A percentile compares a stretch with the other conserved stretches of the same genome.
phyloP scores from a whole-genome alignment of 2,329 filamentous ascomycete genomes.

The Ascochyta lentis region DNA sequence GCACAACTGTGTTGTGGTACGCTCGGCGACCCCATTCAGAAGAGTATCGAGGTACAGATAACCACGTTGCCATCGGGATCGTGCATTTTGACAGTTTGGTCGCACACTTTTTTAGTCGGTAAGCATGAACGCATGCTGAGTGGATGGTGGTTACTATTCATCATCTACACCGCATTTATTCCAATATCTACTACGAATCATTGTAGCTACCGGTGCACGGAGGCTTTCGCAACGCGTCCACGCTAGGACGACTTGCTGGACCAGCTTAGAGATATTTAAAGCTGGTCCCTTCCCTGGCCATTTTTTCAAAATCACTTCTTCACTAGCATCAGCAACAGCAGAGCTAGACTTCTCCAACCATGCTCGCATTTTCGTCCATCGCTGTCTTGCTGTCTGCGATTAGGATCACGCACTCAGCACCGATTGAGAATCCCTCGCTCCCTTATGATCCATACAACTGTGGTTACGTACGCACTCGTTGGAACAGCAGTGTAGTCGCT shows the following conservation, averaged over 20 bases:
- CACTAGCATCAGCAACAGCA: background rate
- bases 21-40: conserved; percentile 3
- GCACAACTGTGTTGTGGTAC: conserved; percentile 10
- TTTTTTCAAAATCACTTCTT: background rate
- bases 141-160: conserved; percentile 6
- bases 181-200: background rate
- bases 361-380: background rate
- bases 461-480: conserved; percentile 15
- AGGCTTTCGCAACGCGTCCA: background rate
- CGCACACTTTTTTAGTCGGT: background rate
- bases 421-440: background rate
- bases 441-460: conserved; percentile 6
- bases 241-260: background rate
- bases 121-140: conserved; percentile 8
- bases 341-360: background rate
- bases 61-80: conserved; percentile 25
- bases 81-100: conserved; percentile 29
- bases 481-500: conserved; percentile 9
- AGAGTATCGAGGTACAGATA: conserved; percentile 7
- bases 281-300: background rate
- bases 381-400: background rate
- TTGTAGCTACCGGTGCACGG: background rate
- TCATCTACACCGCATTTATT: conserved; percentile 1
- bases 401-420: background rate
- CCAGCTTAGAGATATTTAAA: background rate